phyloP scores from a whole-genome alignment of 805 yeast species.

The Komagataella ulmi region DNA sequence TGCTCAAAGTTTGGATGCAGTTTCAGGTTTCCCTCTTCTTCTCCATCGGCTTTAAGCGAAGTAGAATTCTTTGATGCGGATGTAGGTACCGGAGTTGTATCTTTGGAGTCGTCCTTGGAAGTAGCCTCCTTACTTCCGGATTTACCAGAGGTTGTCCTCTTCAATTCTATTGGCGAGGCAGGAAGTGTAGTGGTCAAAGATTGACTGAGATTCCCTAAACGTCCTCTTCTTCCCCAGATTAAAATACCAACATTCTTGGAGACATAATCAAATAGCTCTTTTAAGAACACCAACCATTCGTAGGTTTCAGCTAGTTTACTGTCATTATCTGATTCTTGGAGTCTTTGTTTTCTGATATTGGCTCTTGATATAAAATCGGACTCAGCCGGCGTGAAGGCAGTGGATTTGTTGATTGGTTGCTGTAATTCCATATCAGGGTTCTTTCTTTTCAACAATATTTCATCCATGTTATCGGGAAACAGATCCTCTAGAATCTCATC shows the following conservation, averaged over 20 bases:
- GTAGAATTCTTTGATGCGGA: neutral
- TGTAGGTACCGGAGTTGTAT: neutral
- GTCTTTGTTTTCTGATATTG: slow-evolving; percentile 49
- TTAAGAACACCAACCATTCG: slow-evolving; percentile 77
- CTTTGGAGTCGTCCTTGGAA: neutral
- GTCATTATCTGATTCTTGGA: slow-evolving; percentile 32
- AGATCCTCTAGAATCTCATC: slow-evolving; percentile 61
- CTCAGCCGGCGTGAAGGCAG: slow-evolving; percentile 58
- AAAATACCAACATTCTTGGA: slow-evolving; percentile 60
- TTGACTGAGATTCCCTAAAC: neutral
- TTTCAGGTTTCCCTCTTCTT: neutral
- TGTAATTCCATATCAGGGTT: slow-evolving; percentile 18
- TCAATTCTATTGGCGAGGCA: neutral
- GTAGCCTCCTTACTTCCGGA: neutral
- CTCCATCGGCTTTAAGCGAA: neutral
- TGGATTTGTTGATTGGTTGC: slow-evolving; percentile 15
- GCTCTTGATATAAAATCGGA: slow-evolving; percentile 68
- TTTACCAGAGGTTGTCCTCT: neutral
- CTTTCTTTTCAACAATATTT: slow-evolving; percentile 27
- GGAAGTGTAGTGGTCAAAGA: slow-evolving; percentile 2
- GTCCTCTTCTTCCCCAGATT: slow-evolving; percentile 50
- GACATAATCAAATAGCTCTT: slow-evolving; percentile 67
- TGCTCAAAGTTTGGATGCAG: neutral
- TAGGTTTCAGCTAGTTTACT: slow-evolving; percentile 54
- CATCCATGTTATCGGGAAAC: slow-evolving; percentile 55